Conservation (phyloP, 345 rosid species). For the Eucalyptus brandiana region DNA sequence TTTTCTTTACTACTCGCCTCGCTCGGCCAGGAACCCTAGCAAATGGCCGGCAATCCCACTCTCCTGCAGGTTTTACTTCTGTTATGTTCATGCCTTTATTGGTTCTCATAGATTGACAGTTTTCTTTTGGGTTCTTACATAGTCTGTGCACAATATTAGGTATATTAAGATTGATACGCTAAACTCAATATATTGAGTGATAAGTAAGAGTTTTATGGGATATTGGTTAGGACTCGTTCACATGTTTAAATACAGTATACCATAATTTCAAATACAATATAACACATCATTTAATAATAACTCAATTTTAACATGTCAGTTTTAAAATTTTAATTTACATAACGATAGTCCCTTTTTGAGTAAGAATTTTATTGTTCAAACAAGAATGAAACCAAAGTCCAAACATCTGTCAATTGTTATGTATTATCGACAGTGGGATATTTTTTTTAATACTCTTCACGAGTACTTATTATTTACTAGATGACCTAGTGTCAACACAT, state of each 20-base stretch:
- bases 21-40: constrained; percentile 16
- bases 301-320: background rate
- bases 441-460: background rate
- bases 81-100: background rate
- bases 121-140: background rate
- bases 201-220: background rate
- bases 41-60: constrained; percentile 70
- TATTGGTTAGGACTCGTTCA: background rate
- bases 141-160: background rate
- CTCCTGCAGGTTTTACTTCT: constrained; percentile 30
- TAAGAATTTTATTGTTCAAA: background rate
- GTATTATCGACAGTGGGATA: accelerated
- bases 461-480: background rate
- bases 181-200: background rate
- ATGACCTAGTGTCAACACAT: background rate
- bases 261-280: background rate
- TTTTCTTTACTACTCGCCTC: constrained; percentile 53
- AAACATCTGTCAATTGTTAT: background rate
- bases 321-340: background rate
- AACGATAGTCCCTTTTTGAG: background rate
- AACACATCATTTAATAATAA: background rate
- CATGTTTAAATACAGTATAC: background rate
- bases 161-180: background rate
- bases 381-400: background rate
- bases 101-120: background rate